Base-by-base conservation (phyloP, 202 grass and related monocot genomes). In the Hordeum pubiflorum region DNA sequence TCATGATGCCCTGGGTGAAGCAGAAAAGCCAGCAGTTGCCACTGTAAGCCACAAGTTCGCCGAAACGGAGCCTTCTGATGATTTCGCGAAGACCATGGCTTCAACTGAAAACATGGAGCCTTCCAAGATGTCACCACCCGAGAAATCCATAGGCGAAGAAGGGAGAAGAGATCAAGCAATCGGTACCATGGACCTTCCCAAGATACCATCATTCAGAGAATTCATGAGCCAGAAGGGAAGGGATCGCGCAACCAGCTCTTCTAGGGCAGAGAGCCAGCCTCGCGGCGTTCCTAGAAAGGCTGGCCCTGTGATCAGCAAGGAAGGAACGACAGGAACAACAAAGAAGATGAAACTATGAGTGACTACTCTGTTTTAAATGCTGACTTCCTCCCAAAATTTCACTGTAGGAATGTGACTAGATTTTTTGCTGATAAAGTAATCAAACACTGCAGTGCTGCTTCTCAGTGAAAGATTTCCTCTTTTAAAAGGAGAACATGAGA, bases 191-290 rank as follows among this genome's bases (percentile, higher is more conserved):
- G 78, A 78, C 58, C 87, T 93, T 77, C 89, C 94, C 58, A 29
- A 62, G n/a, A 90, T 94, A 81, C 89, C 91, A 78, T 90, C 91
- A 3, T 97, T 92, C 64, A 70, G 71, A 48, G 87, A 94, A 77
- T 97, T 92, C 76, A 76, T 86, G 58, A 92, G 21, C 67, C 71
- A 84, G 69, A 97, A 80, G 81, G 66, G 78, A 78, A 90, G 61
- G 74, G 78, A 84, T 41, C 59, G 22, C 1, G 11, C 22, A 78
- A 66, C 20, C 17, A 77, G 72, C 52, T 88, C 82, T 43, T 85
- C 79, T 6, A 82, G 41, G 21, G 75, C 1, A 36, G 72, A 75
- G 52, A 77, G 36, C 24, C 82, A 63, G 12, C 70, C 50, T 56
- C 84, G 34, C 4, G 32, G 76, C 33, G 18, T 17, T 78, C 58